phyloP scores from a whole-genome alignment of 257 asterid species.

The Apocynum venetum region DNA sequence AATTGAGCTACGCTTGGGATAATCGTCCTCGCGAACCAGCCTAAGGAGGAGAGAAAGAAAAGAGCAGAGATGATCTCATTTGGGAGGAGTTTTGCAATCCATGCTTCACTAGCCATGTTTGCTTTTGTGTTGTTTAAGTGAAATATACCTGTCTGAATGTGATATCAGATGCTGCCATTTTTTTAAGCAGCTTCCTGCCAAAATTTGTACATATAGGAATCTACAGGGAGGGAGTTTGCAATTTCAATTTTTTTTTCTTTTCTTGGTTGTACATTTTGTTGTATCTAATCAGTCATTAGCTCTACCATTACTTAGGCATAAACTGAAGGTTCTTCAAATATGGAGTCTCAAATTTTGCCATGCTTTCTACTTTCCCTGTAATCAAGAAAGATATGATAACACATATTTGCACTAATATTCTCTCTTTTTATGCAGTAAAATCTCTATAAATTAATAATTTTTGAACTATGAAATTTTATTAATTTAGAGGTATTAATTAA shows the following conservation, averaged over 20 bases:
- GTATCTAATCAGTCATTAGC: background rate
- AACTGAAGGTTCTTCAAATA: background rate
- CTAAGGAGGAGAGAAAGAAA: conserved; percentile 13
- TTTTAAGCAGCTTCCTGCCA: conserved; percentile 39
- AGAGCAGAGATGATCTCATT: conserved; percentile 5
- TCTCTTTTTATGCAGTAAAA: too few relatives aligned
- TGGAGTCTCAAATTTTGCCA: background rate
- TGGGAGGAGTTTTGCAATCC: conserved; percentile 1
- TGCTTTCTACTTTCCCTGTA: background rate
- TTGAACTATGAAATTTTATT: too few relatives aligned
- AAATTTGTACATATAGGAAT: conserved; percentile 42
- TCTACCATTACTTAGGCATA: background rate
- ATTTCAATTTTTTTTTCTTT: conserved; percentile 9
- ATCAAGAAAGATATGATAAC: too few relatives aligned
- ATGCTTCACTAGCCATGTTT: conserved; percentile 8
- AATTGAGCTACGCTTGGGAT: conserved; percentile 35
- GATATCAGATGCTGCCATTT: conserved; percentile 33
- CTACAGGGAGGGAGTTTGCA: conserved; percentile 39
- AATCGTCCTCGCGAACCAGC: conserved; percentile 29
- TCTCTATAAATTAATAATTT: too few relatives aligned
- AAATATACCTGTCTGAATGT: conserved; percentile 20
- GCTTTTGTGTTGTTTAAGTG: conserved; percentile 13
- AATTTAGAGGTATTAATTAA: too few relatives aligned
- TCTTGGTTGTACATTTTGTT: conserved; percentile 11
- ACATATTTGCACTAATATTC: too few relatives aligned